These are phyloP conservation scores for Cladosporium sp. DNA, from an alignment of 2,329 filamentous ascomycete genomes.

Conservation along the genomic window DNA sequence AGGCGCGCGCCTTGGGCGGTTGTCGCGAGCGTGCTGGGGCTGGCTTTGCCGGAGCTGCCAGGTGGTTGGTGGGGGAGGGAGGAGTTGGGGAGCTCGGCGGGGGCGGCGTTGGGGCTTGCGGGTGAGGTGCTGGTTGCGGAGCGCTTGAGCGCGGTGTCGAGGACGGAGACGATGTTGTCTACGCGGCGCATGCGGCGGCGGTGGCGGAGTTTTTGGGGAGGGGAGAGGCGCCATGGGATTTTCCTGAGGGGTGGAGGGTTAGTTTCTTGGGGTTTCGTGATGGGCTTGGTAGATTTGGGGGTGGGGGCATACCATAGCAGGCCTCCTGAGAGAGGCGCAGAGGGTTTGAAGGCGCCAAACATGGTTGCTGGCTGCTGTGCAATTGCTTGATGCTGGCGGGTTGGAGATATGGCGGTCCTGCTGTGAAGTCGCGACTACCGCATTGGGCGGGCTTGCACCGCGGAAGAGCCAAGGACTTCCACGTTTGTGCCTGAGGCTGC, in stretches of 20 bases:
- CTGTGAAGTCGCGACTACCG: conserved; percentile 9
- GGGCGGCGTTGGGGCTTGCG: not conserved
- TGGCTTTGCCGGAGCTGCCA: conserved; percentile 17
- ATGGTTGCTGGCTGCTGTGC: conserved; percentile 44
- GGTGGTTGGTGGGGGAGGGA: conserved; percentile 12
- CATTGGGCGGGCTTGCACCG: conserved; percentile 10
- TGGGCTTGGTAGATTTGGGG: conserved; percentile 12
- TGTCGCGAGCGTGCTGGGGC: conserved; percentile 22
- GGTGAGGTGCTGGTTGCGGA: conserved; percentile 37
- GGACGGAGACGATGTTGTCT: conserved; percentile 76
- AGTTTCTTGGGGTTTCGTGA: conserved; percentile 2
- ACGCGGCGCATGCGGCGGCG: conserved; percentile 76
- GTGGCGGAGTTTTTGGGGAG: conserved; percentile 83
- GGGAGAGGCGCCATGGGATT: conserved; percentile 91
- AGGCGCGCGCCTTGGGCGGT: conserved; percentile 29
- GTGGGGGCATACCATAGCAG: conserved; percentile 64
- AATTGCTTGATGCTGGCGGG: not conserved
- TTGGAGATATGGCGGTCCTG: not conserved
- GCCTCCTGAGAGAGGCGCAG: conserved; percentile 68
- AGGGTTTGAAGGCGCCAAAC: conserved; percentile 79
- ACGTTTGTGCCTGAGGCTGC: conserved; percentile 2
- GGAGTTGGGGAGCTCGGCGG: conserved; percentile 9
- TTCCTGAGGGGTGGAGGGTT: conserved; percentile 54
- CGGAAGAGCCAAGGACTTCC: conserved; percentile 18
- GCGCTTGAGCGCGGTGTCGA: conserved; percentile 66